phyloP scores from a whole-genome alignment of 2,329 filamentous ascomycete species.

The Cladosporium sp. region DNA sequence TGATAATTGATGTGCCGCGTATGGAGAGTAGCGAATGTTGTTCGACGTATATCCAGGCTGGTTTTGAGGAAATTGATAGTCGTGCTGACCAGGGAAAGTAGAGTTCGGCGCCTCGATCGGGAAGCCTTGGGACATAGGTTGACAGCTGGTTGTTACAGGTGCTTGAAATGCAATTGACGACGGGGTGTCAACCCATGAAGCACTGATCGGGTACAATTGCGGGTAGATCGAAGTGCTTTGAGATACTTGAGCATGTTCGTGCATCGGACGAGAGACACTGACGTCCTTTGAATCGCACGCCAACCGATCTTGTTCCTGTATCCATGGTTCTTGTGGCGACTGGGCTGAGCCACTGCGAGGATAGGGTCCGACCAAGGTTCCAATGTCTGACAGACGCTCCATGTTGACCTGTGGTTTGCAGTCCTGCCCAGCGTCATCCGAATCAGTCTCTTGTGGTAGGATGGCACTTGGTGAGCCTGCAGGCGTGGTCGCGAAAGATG shows the following conservation, averaged over 20 bases:
- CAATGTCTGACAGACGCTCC: neutral
- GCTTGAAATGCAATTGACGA: neutral
- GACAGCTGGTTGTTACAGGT: neutral
- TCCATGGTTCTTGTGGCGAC: neutral
- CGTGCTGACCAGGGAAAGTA: neutral
- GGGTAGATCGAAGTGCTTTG: neutral
- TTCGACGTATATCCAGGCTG: neutral
- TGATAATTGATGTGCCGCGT: conserved; percentile 14
- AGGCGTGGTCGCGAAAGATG: neutral
- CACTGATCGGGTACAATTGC: neutral
- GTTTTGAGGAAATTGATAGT: neutral
- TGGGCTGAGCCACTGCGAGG: neutral
- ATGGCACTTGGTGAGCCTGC: neutral
- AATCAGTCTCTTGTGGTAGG: neutral
- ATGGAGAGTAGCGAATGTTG: neutral
- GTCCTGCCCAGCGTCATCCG: neutral
- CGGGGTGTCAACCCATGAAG: neutral
- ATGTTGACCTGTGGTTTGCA: neutral
- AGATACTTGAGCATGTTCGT: neutral
- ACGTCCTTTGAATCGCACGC: neutral
- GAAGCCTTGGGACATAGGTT: neutral
- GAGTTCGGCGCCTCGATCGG: neutral
- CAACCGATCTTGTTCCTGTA: neutral
- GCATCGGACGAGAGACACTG: neutral
- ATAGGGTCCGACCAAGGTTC: neutral